Evolutionary conservation across 768 basidiomycete species (phyloP).

Genomic region (Auricularia auricula-judae): DNA sequence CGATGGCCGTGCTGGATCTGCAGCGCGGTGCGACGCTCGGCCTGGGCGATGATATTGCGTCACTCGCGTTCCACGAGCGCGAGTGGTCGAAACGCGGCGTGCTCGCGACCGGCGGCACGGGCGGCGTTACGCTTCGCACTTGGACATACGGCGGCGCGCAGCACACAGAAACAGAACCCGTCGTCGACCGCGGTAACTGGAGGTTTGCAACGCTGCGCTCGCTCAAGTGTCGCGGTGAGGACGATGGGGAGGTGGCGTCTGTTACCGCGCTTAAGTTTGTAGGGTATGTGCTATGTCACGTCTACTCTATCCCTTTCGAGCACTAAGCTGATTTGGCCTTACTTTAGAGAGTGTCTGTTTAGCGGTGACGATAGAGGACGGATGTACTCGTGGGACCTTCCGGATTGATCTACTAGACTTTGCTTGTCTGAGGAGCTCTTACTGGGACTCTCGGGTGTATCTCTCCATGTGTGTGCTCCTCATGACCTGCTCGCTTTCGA

Average conservation of each 20-base stretch:
- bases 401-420: constrained; percentile 25
- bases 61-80: constrained; percentile 78
- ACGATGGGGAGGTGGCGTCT: constrained; percentile 35
- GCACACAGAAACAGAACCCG: constrained; percentile 33
- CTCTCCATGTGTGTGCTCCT: too few relatives aligned
- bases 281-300: constrained; percentile 36
- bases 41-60: constrained; percentile 38
- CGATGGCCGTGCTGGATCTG: constrained; percentile 61
- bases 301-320: background rate
- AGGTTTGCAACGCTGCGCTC: constrained; percentile 58
- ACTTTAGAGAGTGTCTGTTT: constrained; percentile 42
- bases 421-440: too few relatives aligned
- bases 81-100: constrained; percentile 73
- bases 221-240: constrained; percentile 41
- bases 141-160: constrained; percentile 72
- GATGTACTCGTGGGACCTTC: constrained; percentile 45
- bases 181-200: constrained; percentile 42
- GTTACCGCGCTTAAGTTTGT: constrained; percentile 75
- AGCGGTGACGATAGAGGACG: constrained; percentile 58
- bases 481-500: too few relatives aligned
- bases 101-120: constrained; percentile 68
- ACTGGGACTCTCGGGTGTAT: too few relatives aligned
- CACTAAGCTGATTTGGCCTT: too few relatives aligned
- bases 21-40: constrained; percentile 28
- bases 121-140: constrained; percentile 72